These are phyloP conservation scores for Skeletonema grethae DNA, from an alignment of 108 stramenopile species.

Conservation along the genomic window DNA sequence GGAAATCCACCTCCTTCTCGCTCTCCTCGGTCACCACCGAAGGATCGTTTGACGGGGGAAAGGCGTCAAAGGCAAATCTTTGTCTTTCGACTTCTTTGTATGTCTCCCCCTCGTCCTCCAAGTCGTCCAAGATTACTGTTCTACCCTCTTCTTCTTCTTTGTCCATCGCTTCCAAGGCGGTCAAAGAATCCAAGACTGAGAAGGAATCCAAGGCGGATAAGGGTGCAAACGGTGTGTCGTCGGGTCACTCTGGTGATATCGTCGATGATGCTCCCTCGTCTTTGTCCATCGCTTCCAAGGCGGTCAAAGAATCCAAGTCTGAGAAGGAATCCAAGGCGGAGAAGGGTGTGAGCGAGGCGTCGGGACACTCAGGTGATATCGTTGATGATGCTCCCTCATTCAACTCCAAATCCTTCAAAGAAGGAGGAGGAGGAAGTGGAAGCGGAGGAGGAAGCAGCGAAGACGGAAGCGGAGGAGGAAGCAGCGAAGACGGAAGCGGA, in stretches of 20 bases:
- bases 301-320: neutral
- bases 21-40: neutral
- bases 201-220: neutral
- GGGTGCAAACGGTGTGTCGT: neutral
- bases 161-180: constrained; percentile 1
- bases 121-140: neutral
- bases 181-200: neutral
- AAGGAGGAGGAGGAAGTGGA: no score
- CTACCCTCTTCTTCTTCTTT: neutral
- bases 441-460: no score
- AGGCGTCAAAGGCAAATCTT: neutral
- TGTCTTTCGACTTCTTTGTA: neutral
- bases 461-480: no score
- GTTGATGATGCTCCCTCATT: neutral
- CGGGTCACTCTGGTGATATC: neutral
- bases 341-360: neutral
- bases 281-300: neutral
- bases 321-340: neutral
- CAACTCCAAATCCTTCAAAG: neutral
- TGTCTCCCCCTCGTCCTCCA: neutral
- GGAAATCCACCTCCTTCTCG: neutral
- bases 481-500: no score
- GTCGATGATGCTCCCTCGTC: neutral
- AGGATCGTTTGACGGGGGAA: neutral
- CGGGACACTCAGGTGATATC: neutral